phyloP scores from a whole-genome alignment of 345 rosid genomes.

The Lagerstroemia speciosa region DNA sequence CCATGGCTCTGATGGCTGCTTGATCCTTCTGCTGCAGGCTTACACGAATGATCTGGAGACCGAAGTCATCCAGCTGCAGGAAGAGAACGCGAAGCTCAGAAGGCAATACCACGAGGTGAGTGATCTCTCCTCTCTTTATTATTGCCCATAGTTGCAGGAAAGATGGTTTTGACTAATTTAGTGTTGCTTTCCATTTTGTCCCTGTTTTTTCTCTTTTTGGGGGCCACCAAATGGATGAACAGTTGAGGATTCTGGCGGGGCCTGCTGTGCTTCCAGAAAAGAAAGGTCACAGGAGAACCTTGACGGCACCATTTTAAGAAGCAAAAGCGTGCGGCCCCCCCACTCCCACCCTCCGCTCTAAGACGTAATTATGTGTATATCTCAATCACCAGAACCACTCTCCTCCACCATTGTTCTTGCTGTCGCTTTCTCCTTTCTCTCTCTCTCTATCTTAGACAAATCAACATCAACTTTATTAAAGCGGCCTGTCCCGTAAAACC shows the following conservation, averaged over 20 bases:
- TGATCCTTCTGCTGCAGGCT: background rate
- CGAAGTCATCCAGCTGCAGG: background rate
- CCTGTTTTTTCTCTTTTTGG: background rate
- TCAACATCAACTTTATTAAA: background rate
- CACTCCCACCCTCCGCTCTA: background rate
- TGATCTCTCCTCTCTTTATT: no score
- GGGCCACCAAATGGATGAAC: background rate
- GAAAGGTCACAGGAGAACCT: constrained; percentile 5
- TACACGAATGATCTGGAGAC: constrained; percentile 1
- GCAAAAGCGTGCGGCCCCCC: background rate
- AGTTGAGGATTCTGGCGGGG: constrained; percentile 9
- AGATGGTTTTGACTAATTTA: background rate
- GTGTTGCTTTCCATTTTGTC: background rate
- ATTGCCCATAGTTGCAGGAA: background rate
- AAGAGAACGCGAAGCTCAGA: constrained; percentile 5
- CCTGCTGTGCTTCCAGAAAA: constrained; percentile 8
- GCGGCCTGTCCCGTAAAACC: no score
- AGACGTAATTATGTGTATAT: no score
- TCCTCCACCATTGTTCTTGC: no score
- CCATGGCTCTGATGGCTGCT: background rate
- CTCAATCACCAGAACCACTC: no score
- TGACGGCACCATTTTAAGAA: constrained; percentile 13
- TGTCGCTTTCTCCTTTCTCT: background rate
- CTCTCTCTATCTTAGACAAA: background rate
- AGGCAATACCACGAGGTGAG: background rate